Evolutionary conservation across 306 rosid genomes (phyloP).

Genomic region (Corylus americana): DNA sequence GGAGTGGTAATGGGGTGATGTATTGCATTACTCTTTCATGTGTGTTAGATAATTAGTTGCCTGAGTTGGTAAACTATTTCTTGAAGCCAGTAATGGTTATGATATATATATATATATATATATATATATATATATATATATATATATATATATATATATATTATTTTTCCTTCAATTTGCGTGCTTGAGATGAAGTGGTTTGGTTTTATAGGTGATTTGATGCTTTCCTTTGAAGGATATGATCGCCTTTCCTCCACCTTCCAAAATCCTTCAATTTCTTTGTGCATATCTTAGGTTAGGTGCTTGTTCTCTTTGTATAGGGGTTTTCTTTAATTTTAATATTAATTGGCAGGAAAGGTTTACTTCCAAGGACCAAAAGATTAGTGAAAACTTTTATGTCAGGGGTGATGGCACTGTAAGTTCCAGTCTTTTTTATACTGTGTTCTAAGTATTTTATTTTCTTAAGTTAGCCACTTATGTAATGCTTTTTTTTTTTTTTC

Average conservation of each 20-base stretch:
- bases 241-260: neutral
- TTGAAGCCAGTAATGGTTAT: neutral
- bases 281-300: neutral
- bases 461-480: constrained; percentile 18
- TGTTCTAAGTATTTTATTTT: constrained; percentile 1
- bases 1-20: too few relatives aligned
- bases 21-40: neutral
- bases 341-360: constrained; percentile 67
- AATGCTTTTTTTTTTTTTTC: constrained; percentile 30
- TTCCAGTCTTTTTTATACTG: constrained; percentile 23
- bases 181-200: constrained; percentile 7
- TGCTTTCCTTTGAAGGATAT: constrained; percentile 8
- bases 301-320: constrained; percentile 10
- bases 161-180: neutral
- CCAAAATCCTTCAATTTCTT: constrained; percentile 4
- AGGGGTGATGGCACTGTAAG: constrained; percentile 98
- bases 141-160: neutral
- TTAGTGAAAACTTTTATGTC: constrained; percentile 84
- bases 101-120: neutral
- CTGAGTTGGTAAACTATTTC: neutral
- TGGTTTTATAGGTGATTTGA: constrained; percentile 14
- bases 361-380: constrained; percentile 82
- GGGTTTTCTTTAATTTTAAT: constrained; percentile 15
- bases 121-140: too few relatives aligned
- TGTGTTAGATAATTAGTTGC: neutral